Base-by-base conservation (phyloP, 2,329 filamentous ascomycete species). In the Microsporum audouinii region DNA sequence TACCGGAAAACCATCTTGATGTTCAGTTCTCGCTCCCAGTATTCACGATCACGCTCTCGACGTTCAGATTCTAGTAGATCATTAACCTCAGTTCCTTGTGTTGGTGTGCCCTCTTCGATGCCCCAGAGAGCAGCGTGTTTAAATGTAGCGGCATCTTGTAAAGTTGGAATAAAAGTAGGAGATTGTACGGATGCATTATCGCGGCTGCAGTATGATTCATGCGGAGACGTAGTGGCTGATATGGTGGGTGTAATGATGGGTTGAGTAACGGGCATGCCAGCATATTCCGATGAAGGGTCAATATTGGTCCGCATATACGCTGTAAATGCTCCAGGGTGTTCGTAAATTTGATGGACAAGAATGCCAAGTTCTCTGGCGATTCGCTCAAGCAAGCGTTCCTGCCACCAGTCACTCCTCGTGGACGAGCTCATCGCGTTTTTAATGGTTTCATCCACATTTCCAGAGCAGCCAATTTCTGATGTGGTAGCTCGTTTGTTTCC, bases 1-100 rank as follows among this genome's bases (percentile, higher is more conserved):
- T 94, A 97, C 57, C 86, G 85, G 77, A 97, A 97, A 38, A 97
- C 88, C 72, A 96, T 88, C 70, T 88, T 88, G 65, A 96, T 84
- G 69, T 97, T 91, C 3, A 97, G 81, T 60, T 96, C 89, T 63
- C 87, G 86, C 74, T 97, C 91, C 94, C 94, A 99, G 70, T 96
- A 94, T 39, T 94, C 88, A 27, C 78, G 78, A 62, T 85, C 82
- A 55, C 75, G 72, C 67, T 89, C 76, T 38, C 79, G 64, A 6
- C 73, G 73, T 27, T 71, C 63, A 5, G 72, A 70, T 23, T 60
- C 61, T 62, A 49, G 63, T 59, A 23, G 41, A 59, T 36, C 61
- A 65, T 36, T 60, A 65, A 65, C 7, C 63, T 23, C 29, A 6
- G 8, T 27, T 45, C 33, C 47, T 31, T 39, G 12, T 3, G 36